A percentile compares a stretch with the other conserved stretches of the same genome.
Conservation (phyloP, 2,329 filamentous ascomycete species). For the Venturia oleaginea region DNA sequence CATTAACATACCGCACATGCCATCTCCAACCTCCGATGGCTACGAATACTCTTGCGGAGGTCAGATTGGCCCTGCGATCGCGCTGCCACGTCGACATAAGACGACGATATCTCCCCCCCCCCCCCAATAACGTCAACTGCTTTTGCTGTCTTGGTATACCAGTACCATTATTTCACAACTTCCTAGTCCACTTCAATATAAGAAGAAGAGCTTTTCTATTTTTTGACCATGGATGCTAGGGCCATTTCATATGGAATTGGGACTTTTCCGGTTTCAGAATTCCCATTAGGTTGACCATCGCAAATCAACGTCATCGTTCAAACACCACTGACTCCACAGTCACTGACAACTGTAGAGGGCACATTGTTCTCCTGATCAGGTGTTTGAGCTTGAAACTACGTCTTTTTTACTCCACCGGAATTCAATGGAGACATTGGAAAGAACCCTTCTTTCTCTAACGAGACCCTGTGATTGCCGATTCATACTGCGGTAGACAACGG, state of each 20-base stretch:
- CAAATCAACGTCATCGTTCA: neutral
- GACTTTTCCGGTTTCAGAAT: neutral
- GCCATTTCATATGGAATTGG: neutral
- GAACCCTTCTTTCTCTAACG: neutral
- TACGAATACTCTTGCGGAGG: neutral
- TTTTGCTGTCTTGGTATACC: neutral
- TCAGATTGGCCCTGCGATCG: neutral
- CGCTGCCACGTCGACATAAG: neutral
- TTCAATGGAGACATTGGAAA: neutral
- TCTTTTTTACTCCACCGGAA: neutral
- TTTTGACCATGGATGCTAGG: neutral
- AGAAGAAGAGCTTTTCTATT: neutral
- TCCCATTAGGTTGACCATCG: neutral
- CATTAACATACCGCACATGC: neutral
- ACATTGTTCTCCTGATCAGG: neutral
- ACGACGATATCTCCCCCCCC: neutral
- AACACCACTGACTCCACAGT: neutral
- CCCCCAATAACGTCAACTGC: neutral
- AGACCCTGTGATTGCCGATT: neutral
- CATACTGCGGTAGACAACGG: neutral
- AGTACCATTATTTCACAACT: neutral
- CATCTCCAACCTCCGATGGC: neutral
- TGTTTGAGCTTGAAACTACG: neutral
- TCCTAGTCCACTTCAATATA: neutral
- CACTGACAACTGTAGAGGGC: neutral